Evolutionary conservation across 1,284 basidiomycete genomes (phyloP).

Genomic region (Melampsora medusae): DNA sequence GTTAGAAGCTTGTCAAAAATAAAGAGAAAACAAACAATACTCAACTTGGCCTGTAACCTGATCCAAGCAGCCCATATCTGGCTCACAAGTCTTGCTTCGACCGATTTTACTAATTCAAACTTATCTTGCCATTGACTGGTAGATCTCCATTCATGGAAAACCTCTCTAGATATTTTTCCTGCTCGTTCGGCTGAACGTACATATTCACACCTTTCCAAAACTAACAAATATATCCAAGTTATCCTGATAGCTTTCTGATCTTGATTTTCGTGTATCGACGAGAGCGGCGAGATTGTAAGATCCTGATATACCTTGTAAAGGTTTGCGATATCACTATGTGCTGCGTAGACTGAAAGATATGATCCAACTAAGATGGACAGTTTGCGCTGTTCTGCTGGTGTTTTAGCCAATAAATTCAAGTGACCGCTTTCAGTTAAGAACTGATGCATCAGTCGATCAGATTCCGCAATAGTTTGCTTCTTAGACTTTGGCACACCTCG

Average conservation of each 20-base stretch:
- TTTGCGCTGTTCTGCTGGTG: slow-evolving; percentile 25
- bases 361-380: slow-evolving; percentile 34
- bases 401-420: neutral
- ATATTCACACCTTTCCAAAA: slow-evolving; percentile 40
- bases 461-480: slow-evolving; percentile 11
- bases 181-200: slow-evolving; percentile 36
- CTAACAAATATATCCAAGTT: slow-evolving; percentile 41
- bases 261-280: neutral
- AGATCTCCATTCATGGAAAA: slow-evolving; percentile 36
- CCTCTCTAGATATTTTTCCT: slow-evolving; percentile 27
- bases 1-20: neutral
- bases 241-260: slow-evolving; percentile 11
- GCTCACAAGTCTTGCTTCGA: slow-evolving; percentile 40
- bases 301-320: slow-evolving; percentile 13
- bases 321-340: slow-evolving; percentile 35
- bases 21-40: neutral
- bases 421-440: slow-evolving; percentile 13
- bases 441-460: slow-evolving; percentile 29
- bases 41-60: slow-evolving; percentile 43
- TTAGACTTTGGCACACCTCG: slow-evolving; percentile 18
- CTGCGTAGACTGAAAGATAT: slow-evolving; percentile 41
- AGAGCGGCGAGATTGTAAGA: slow-evolving; percentile 26
- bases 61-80: slow-evolving; percentile 45
- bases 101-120: slow-evolving; percentile 38
- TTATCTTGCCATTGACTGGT: neutral